Evolutionary conservation across 1,139 yeast genomes (phyloP).

Genomic region (Saccharomycopsis hybrid): DNA sequence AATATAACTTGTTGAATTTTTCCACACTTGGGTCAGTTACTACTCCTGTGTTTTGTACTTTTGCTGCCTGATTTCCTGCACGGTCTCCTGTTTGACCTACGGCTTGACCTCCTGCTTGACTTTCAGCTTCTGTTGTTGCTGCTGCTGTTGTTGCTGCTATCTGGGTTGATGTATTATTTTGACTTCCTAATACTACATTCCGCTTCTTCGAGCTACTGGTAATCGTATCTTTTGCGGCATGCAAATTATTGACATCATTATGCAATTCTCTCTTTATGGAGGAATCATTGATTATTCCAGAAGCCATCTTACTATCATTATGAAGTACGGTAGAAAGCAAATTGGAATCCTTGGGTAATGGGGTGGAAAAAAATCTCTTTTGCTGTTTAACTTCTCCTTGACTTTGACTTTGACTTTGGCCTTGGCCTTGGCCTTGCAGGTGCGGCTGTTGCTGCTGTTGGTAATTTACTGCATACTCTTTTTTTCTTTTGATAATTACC

Average conservation of each 20-base stretch:
- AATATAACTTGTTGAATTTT: slow-evolving; percentile 16
- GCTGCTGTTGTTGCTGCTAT: no score
- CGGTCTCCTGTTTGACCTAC: background rate
- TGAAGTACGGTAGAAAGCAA: slow-evolving; percentile 13
- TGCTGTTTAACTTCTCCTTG: slow-evolving; percentile 14
- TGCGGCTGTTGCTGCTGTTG: slow-evolving; percentile 12
- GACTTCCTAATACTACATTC: background rate
- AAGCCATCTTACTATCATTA: slow-evolving; percentile 1
- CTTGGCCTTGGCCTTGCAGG: slow-evolving; percentile 3
- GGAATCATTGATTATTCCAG: slow-evolving; percentile 5
- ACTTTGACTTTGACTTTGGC: background rate
- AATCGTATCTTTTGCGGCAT: slow-evolving; percentile 1
- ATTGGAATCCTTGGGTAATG: slow-evolving; percentile 22
- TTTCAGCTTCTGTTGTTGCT: background rate
- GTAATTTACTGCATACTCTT: no score
- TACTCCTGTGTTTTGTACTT: background rate
- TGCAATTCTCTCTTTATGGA: background rate
- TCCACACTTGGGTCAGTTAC: background rate
- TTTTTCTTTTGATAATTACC: no score
- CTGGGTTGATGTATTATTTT: background rate
- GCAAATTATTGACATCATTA: background rate
- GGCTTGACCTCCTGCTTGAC: background rate
- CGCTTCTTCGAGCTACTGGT: background rate
- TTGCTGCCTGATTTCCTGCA: background rate
- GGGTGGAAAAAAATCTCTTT: slow-evolving; percentile 25